Conservation (phyloP, 352 stramenopile species). For the Globisporangium cederbergense region DNA sequence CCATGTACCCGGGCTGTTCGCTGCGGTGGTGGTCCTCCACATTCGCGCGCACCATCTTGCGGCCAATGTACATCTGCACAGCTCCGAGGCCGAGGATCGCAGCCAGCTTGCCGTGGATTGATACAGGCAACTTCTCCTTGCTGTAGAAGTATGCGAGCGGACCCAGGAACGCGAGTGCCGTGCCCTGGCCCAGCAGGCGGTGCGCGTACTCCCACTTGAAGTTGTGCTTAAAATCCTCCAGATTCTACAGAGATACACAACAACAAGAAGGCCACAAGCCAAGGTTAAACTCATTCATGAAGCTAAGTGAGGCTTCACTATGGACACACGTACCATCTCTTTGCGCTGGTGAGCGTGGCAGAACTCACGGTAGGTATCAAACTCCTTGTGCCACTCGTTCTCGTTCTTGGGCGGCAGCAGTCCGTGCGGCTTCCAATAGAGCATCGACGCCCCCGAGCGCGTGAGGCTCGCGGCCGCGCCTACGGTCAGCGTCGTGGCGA, state of each 20-base stretch:
- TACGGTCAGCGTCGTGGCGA: slow-evolving; percentile 95
- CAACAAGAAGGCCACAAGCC: not conserved
- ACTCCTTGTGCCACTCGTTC: slow-evolving; percentile 92
- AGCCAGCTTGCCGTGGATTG: slow-evolving; percentile 42
- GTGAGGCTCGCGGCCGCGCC: slow-evolving; percentile 95
- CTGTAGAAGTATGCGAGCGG: slow-evolving; percentile 91
- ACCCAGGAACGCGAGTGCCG: slow-evolving; percentile 88
- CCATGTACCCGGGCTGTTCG: slow-evolving; percentile 11
- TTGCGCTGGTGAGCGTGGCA: slow-evolving; percentile 91
- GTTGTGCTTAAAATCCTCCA: slow-evolving; percentile 97
- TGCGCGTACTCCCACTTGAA: slow-evolving; percentile 92
- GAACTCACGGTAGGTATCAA: slow-evolving; percentile 93
- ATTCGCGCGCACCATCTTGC: slow-evolving; percentile 44
- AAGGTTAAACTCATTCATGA: not conserved
- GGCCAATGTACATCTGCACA: slow-evolving; percentile 49
- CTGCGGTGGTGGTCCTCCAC: slow-evolving; percentile 24
- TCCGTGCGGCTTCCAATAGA: slow-evolving; percentile 93
- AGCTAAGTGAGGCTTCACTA: not conserved
- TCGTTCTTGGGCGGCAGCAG: slow-evolving; percentile 75
- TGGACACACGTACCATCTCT: slow-evolving; percentile 38
- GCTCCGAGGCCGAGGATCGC: slow-evolving; percentile 37
- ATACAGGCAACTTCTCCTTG: slow-evolving; percentile 59
- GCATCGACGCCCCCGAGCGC: slow-evolving; percentile 91
- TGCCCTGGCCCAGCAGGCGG: slow-evolving; percentile 90
- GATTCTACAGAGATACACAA: slow-evolving; percentile 41